Evolutionary conservation across 805 yeast genomes (phyloP).

Genomic region (Yamadazyma phyllophila): DNA sequence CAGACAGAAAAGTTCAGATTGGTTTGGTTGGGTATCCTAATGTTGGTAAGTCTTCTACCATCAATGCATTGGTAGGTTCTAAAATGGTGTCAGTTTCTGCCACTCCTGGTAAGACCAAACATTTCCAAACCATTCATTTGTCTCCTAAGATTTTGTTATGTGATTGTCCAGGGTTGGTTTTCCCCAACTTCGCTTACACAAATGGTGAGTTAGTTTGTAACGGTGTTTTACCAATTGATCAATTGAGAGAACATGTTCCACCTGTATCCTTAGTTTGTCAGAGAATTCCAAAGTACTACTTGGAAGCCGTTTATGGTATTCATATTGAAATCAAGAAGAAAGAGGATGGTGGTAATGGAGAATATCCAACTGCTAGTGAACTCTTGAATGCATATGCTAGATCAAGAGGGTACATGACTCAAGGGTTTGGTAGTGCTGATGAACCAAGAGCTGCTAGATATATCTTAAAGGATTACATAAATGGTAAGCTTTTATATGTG

Average conservation of each 20-base stretch:
- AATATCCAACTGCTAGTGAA: conserved; percentile 82
- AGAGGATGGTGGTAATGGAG: conserved; percentile 87
- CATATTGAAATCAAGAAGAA: conserved; percentile 70
- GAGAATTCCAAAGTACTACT: conserved; percentile 80
- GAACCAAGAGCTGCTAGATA: conserved; percentile 92
- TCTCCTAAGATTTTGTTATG: conserved; percentile 82
- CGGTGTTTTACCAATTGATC: conserved; percentile 99
- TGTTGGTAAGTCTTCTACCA: conserved; percentile 93
- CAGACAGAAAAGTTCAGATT: conserved; percentile 67
- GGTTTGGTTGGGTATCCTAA: conserved; percentile 98
- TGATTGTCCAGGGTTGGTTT: conserved; percentile 99
- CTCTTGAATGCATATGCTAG: conserved; percentile 88
- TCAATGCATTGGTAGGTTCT: conserved; percentile 93
- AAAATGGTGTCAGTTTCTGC: conserved; percentile 98
- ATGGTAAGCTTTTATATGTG: conserved; percentile 80
- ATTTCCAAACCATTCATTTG: conserved; percentile 91
- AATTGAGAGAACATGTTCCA: conserved; percentile 86
- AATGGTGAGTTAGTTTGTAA: conserved; percentile 96
- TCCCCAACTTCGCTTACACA: conserved; percentile 95
- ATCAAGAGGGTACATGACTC: conserved; percentile 96
- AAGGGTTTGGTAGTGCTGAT: conserved; percentile 96
- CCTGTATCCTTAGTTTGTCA: conserved; percentile 84
- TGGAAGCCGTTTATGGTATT: conserved; percentile 94
- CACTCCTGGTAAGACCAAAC: conserved; percentile 98
- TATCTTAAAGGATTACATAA: conserved; percentile 90